These are phyloP conservation scores for Colletotrichum horii DNA, from an alignment of 2,329 filamentous ascomycete species.

Conservation along the genomic window DNA sequence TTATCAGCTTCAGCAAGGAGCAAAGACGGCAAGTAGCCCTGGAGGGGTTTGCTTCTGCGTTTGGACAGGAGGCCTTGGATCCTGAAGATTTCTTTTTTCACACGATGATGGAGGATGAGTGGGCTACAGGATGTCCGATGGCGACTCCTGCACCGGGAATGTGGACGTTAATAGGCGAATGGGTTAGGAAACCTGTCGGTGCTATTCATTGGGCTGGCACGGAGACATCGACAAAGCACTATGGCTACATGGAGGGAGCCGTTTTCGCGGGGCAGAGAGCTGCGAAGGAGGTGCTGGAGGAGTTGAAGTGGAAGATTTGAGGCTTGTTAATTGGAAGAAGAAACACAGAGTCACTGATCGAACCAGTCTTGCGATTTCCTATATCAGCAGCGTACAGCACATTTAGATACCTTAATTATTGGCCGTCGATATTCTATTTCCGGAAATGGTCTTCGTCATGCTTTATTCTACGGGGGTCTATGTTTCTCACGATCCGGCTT, in stretches of 20 bases:
- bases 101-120: slow-evolving; percentile 20
- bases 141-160: slow-evolving; percentile 15
- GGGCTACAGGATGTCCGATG: slow-evolving; percentile 13
- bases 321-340: rapidly evolving
- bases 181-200: slow-evolving; percentile 18
- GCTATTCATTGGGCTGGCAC: slow-evolving; percentile 17
- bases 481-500: not conserved
- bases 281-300: slow-evolving; percentile 12
- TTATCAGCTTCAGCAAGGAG: slow-evolving; percentile 7
- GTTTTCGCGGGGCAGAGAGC: slow-evolving; percentile 15
- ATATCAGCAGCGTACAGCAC: not conserved
- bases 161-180: slow-evolving; percentile 21
- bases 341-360: not conserved
- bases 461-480: not conserved
- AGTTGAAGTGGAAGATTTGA: slow-evolving; percentile 15
- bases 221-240: slow-evolving; percentile 16
- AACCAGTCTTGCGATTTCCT: not conserved
- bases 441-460: rapidly evolving
- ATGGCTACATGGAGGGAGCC: slow-evolving; percentile 18
- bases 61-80: slow-evolving; percentile 20
- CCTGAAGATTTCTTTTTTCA: slow-evolving; percentile 20
- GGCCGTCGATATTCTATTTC: not conserved
- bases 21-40: slow-evolving; percentile 18
- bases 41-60: slow-evolving; percentile 16
- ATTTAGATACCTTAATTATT: not conserved